phyloP scores from a whole-genome alignment of 2,329 filamentous ascomycete species.

The Tolypocladium sp. region DNA sequence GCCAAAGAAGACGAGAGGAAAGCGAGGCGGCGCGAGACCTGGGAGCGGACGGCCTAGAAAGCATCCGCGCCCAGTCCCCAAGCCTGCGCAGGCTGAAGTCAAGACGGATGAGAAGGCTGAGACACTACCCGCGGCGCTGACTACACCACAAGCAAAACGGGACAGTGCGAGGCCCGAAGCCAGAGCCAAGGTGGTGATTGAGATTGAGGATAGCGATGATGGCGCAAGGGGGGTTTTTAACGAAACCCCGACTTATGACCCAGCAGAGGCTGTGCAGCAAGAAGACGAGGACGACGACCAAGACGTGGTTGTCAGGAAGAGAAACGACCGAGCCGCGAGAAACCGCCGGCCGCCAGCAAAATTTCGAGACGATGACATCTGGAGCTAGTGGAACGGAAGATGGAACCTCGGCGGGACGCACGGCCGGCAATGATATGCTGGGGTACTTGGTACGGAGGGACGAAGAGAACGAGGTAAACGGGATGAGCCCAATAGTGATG shows the following conservation, averaged over 20 bases:
- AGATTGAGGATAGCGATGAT: conserved; percentile 20
- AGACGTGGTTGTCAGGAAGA: conserved; percentile 18
- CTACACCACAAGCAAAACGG: background rate
- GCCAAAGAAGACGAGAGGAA: conserved; percentile 24
- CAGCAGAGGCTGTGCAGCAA: background rate
- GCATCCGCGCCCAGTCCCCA: conserved; percentile 17
- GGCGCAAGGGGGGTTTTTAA: background rate
- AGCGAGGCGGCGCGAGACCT: conserved; percentile 27
- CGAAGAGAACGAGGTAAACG: background rate
- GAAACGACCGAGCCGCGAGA: conserved; percentile 16
- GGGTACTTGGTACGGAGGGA: background rate
- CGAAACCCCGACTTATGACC: background rate
- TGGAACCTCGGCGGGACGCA: background rate
- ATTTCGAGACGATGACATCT: conserved; percentile 23
- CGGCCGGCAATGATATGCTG: background rate
- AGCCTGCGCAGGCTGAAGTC: conserved; percentile 2
- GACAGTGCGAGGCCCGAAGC: background rate
- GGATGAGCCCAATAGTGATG: background rate
- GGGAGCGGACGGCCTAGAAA: conserved; percentile 30
- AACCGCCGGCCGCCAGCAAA: conserved; percentile 25
- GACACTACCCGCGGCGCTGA: background rate
- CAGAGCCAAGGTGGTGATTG: conserved; percentile 7
- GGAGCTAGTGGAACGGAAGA: conserved; percentile 1
- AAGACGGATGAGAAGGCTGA: background rate
- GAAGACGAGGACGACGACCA: conserved; percentile 18